phyloP scores from a whole-genome alignment of 2,329 filamentous ascomycete genomes.

The Diatrype stigma region DNA sequence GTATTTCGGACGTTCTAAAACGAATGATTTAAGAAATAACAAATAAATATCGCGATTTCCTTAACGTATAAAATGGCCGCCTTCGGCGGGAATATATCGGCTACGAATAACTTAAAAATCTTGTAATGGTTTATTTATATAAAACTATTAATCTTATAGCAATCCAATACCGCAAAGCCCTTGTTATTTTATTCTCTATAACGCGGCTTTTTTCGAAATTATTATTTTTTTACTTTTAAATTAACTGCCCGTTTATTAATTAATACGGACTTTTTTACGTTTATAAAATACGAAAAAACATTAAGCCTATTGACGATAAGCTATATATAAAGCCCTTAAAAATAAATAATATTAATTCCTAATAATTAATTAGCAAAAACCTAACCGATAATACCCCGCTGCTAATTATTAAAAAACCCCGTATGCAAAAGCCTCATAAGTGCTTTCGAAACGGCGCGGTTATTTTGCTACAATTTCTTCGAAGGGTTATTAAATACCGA shows the following conservation, averaged over 20 bases:
- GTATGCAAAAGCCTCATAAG: background rate
- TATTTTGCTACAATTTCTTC: background rate
- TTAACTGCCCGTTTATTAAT: no score
- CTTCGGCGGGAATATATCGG: background rate
- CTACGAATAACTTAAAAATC: background rate
- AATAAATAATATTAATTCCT: no score
- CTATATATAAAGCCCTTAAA: no score
- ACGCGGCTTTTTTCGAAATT: background rate
- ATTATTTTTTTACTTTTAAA: background rate
- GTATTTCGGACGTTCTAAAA: background rate
- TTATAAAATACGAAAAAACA: no score
- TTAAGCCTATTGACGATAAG: no score
- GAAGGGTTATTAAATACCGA: background rate
- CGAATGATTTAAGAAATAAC: background rate
- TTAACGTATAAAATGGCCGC: background rate
- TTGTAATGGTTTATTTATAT: background rate
- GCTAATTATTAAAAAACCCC: background rate
- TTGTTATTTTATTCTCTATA: background rate
- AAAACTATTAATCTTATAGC: background rate
- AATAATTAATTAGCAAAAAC: no score
- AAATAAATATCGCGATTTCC: background rate
- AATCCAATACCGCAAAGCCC: background rate
- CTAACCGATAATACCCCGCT: background rate
- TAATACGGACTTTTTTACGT: no score
- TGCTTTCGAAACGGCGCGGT: background rate